Conservation (phyloP, 2,329 filamentous ascomycete genomes). For the Fusarium nematophilum region DNA sequence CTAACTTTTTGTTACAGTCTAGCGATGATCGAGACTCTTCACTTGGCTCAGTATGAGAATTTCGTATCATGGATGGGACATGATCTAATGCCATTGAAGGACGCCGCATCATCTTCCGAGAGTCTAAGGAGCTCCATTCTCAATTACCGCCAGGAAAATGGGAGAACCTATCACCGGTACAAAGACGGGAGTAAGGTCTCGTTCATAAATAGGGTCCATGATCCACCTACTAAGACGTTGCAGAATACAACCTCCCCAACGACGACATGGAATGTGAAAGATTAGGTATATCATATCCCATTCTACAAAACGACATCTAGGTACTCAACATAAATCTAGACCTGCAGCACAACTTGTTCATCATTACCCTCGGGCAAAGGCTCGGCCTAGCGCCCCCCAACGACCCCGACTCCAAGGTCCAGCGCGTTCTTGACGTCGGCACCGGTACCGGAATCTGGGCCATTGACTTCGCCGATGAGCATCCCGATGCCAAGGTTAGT, state of each 20-base stretch:
- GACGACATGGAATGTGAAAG: conserved; percentile 32
- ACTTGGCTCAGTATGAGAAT: conserved; percentile 5
- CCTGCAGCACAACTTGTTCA: conserved; percentile 31
- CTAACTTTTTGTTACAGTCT: background rate
- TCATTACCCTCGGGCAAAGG: conserved; percentile 26
- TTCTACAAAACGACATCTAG: background rate
- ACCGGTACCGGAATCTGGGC: conserved; percentile 39
- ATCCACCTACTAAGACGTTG: background rate
- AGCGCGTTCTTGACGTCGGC: conserved; percentile 31
- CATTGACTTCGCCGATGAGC: conserved; percentile 28
- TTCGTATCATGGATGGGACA: fast-evolving
- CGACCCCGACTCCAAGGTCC: conserved; percentile 12
- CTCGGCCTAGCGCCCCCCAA: conserved; percentile 31
- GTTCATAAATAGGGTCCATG: fast-evolving
- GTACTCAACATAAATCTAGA: conserved; percentile 1
- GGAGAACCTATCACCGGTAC: conserved; percentile 34
- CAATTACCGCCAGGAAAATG: conserved; percentile 31
- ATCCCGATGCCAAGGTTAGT: conserved; percentile 14
- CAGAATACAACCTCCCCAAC: conserved; percentile 35
- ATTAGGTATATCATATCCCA: conserved; percentile 5
- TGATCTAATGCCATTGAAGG: background rate
- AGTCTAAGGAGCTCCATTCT: conserved; percentile 34
- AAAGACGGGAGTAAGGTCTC: conserved; percentile 31
- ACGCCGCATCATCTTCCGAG: conserved; percentile 16
- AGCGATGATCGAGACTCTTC: conserved; percentile 1